phyloP scores from a whole-genome alignment of 257 asterid species.

The Eustoma russellianum region DNA sequence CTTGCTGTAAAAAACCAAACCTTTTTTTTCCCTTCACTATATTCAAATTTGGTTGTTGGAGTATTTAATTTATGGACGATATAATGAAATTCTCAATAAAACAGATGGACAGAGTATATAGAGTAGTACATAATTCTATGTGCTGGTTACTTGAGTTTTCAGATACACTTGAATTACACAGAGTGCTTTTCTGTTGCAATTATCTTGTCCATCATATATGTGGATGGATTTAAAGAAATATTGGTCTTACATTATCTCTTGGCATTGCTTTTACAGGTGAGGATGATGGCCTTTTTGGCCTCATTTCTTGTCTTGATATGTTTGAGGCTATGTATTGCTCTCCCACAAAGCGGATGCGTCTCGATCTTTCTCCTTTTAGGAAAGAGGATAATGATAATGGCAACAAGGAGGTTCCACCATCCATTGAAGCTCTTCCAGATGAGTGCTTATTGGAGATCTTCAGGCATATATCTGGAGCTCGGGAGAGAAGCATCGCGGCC shows the following conservation, averaged over 20 bases:
- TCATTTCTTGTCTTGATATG: conserved; percentile 46
- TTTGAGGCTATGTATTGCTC: conserved; percentile 60
- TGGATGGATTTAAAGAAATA: neutral
- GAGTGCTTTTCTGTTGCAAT: neutral
- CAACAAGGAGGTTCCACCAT: conserved; percentile 32
- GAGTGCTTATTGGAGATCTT: conserved; percentile 91
- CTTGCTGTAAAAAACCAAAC: too few relatives aligned
- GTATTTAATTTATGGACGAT: too few relatives aligned
- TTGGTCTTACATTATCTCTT: neutral
- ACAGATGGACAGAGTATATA: neutral
- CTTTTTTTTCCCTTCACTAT: too few relatives aligned
- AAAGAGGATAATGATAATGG: conserved; percentile 13
- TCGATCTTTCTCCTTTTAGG: conserved; percentile 36
- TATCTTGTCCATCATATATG: neutral
- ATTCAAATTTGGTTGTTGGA: too few relatives aligned
- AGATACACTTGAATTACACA: neutral
- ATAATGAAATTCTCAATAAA: too few relatives aligned
- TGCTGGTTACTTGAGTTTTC: neutral
- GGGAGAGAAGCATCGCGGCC: conserved; percentile 62
- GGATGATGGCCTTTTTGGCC: conserved; percentile 62
- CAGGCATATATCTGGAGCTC: conserved; percentile 55
- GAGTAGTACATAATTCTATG: neutral
- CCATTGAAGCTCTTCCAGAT: conserved; percentile 71
- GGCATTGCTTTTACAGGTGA: conserved; percentile 45
- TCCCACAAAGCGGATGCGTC: conserved; percentile 62